Percentiles rank a stretch among this genome's conserved stretches.
These are phyloP conservation scores for Rhodotorula sp. DNA, from an alignment of 1,284 basidiomycete species.

Conservation along the genomic window DNA sequence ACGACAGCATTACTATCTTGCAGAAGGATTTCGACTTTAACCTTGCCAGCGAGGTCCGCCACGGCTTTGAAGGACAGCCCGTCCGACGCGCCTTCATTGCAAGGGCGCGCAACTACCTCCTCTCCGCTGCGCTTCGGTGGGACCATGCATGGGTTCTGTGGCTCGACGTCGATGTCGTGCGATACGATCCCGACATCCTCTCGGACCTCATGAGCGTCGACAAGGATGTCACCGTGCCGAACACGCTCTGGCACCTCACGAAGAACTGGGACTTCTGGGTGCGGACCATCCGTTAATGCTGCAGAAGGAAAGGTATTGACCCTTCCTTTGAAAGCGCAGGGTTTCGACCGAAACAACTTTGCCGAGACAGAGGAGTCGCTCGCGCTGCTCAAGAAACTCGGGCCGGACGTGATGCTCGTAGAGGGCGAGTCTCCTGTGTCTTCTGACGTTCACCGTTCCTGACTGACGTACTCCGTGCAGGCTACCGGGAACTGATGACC, in stretches of 20 bases:
- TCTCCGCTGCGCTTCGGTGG: constrained; percentile 17
- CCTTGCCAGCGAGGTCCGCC: constrained; percentile 23
- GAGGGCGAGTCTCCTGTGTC: constrained; percentile 6
- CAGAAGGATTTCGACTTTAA: constrained; percentile 31
- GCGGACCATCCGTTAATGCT: neutral
- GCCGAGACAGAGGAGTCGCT: constrained; percentile 35
- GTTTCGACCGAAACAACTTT: constrained; percentile 37
- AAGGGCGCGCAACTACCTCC: constrained; percentile 33
- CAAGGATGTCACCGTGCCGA: constrained; percentile 35
- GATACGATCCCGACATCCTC: constrained; percentile 36
- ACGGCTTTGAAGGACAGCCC: constrained; percentile 36
- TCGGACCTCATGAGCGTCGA: constrained; percentile 34
- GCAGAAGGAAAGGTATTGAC: no score
- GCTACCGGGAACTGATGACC: constrained; percentile 32
- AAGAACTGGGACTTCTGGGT: constrained; percentile 39
- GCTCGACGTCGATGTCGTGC: constrained; percentile 39
- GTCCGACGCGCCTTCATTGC: constrained; percentile 35
- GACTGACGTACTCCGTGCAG: neutral
- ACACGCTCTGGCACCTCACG: constrained; percentile 31
- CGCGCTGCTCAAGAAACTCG: constrained; percentile 19
- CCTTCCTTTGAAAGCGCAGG: neutral
- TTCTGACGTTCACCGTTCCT: neutral
- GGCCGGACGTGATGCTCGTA: constrained; percentile 33
- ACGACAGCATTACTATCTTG: constrained; percentile 31
- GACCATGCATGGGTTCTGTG: constrained; percentile 35